These are phyloP conservation scores for Triadica sebifera DNA, from an alignment of 345 rosid genomes.

Conservation along the genomic window DNA sequence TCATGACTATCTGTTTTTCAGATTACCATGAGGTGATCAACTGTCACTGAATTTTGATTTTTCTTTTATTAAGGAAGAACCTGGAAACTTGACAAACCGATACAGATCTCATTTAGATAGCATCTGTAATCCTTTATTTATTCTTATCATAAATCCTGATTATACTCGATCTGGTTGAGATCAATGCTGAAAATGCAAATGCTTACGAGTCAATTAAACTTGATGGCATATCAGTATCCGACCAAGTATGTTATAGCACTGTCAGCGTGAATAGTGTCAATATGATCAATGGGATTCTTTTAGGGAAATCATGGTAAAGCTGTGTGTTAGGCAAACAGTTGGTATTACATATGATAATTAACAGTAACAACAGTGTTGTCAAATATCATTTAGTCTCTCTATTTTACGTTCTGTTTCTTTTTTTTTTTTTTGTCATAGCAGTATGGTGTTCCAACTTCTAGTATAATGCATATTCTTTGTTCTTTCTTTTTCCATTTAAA, in stretches of 20 bases:
- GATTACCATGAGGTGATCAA: background rate
- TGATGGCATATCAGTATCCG: background rate
- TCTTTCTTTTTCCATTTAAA: background rate
- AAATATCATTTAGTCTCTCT: background rate
- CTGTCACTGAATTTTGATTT: background rate
- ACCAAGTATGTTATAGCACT: background rate
- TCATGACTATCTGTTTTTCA: background rate
- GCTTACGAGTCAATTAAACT: too few species aligned
- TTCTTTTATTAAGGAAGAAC: background rate
- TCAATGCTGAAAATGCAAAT: background rate
- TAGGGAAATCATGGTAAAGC: background rate
- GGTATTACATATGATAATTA: background rate
- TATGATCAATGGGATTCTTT: background rate
- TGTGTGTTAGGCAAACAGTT: background rate
- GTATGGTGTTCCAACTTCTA: background rate
- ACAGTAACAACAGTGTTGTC: background rate
- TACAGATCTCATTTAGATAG: background rate
- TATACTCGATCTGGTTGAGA: background rate
- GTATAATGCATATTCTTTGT: background rate
- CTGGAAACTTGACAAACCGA: background rate
- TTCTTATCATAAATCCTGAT: background rate
- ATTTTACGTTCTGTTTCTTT: background rate
- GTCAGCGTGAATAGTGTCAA: background rate
- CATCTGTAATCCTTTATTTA: background rate
- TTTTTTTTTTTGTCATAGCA: background rate